Base-by-base conservation (phyloP, 169 alveolate genomes). In the Plasmodium inui region DNA sequence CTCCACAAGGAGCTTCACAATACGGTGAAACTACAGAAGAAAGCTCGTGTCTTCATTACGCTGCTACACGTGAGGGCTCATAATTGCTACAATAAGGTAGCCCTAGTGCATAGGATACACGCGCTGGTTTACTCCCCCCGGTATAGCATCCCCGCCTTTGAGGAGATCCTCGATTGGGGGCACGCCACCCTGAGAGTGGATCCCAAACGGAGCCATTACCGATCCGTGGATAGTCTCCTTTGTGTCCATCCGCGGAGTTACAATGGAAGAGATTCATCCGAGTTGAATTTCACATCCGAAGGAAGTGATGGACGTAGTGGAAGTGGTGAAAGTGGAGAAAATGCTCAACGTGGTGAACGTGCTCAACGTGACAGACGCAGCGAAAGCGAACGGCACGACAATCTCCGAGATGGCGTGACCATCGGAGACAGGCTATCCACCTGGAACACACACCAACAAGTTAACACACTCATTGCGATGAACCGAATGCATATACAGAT, bases 1-100 rank as follows among this genome's bases (percentile, higher is more conserved):
- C 57, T 32, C 46, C 80, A 85, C 79, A 74, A 74, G 41, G n/a
- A 44, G 30, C 55, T 73, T 7, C 12, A 44, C 44, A 53, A 44
- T 30, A 34, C 61, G 44, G 80, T 85, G 26, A 85, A 39, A 17
- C 9, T 85, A 74, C 76, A 74, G 61, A 85, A 85, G 55, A 85
- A 73, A 34, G 81, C 67, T 30, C 72, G 78, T 0, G 70, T 85
- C 30, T 85, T 85, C 61, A 50, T 50, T 30, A n/a, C 41, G 6
- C 34, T 85, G 4, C 37, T 85, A 74, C 79, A 74, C 26, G 10
- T 67, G 3, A 85, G 79, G 41, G 82, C 70, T 30, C 41, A 85
- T 74, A 74, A 32, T 26, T 8, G 67, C 12, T 85, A 85, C 34
- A 8, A 41, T 9, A 73, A 85, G 26, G 61, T 85, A 1, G 26